Evolutionary conservation across 192 early-diverging fungal species (phyloP).

Genomic region (Backusella macrospora): DNA sequence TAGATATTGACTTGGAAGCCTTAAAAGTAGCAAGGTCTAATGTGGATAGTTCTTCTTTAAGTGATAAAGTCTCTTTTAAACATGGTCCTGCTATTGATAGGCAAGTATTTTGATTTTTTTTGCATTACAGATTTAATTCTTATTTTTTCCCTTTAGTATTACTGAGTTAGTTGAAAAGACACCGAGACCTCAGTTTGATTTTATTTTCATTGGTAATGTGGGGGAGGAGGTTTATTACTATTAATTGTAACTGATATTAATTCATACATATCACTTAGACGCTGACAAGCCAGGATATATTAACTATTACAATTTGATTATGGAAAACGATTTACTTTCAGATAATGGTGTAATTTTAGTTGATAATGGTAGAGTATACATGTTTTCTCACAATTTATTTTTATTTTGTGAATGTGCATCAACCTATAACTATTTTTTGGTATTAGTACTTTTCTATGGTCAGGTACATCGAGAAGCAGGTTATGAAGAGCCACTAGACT

Average conservation of each 20-base stretch:
- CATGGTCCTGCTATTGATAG: conserved; percentile 42
- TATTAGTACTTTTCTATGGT: conserved; percentile 23
- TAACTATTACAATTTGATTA: conserved; percentile 61
- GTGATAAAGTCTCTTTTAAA: conserved; percentile 49
- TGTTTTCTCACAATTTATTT: conserved; percentile 8
- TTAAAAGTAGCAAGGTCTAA: conserved; percentile 48
- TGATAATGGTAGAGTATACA: conserved; percentile 58
- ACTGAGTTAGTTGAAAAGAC: background rate
- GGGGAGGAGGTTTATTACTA: background rate
- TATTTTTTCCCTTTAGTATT: background rate
- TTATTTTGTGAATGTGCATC: background rate
- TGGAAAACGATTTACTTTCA: conserved; percentile 61
- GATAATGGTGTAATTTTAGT: conserved; percentile 62
- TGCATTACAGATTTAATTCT: background rate
- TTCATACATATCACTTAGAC: conserved; percentile 42
- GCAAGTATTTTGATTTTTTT: background rate
- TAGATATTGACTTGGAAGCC: conserved; percentile 56
- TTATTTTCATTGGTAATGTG: conserved; percentile 21
- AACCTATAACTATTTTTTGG: background rate
- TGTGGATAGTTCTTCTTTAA: conserved; percentile 36
- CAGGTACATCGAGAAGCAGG: conserved; percentile 31
- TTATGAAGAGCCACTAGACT: background rate
- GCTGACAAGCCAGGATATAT: conserved; percentile 72
- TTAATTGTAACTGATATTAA: background rate
- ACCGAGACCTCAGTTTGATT: conserved; percentile 12